These are phyloP conservation scores for Leptomonas pyrrhocoris DNA, from an alignment of 208 protist species.

Conservation along the genomic window DNA sequence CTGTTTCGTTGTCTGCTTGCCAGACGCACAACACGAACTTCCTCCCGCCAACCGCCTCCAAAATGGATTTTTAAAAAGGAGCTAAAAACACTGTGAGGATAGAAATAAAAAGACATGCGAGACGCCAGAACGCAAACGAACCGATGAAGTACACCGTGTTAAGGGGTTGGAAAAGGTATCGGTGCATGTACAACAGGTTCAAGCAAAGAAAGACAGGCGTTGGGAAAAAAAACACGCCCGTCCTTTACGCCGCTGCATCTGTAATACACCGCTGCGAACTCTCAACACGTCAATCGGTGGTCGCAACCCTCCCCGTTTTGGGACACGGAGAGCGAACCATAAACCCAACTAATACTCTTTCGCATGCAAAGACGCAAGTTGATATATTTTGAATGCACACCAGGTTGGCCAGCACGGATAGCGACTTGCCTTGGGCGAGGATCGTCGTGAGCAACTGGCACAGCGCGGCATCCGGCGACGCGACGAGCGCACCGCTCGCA, in stretches of 20 bases:
- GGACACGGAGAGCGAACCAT: not conserved
- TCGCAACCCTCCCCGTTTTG: too few relatives aligned
- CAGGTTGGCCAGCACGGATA: conserved; percentile 48
- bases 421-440: conserved; percentile 44
- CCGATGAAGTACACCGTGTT: too few relatives aligned
- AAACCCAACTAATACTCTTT: conserved; percentile 88
- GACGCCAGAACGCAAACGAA: not conserved
- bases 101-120: conserved; percentile 12
- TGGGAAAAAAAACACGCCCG: too few relatives aligned
- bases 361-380: conserved; percentile 83
- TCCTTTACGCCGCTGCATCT: too few relatives aligned
- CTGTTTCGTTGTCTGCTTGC: not conserved
- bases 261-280: too few relatives aligned
- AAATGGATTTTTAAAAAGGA: not conserved
- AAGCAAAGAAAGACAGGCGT: too few relatives aligned
- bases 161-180: too few relatives aligned
- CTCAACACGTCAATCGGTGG: too few relatives aligned
- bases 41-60: not conserved
- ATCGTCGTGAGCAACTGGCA: conserved; percentile 58
- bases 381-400: conserved; percentile 84
- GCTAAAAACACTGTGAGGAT: conserved; percentile 19
- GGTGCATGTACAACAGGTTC: too few relatives aligned
- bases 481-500: conserved; percentile 13
- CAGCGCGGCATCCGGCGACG: conserved; percentile 47
- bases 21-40: not conserved